Evolutionary conservation across 2,329 filamentous ascomycete species (phyloP).

Genomic region (Exophiala sp.): DNA sequence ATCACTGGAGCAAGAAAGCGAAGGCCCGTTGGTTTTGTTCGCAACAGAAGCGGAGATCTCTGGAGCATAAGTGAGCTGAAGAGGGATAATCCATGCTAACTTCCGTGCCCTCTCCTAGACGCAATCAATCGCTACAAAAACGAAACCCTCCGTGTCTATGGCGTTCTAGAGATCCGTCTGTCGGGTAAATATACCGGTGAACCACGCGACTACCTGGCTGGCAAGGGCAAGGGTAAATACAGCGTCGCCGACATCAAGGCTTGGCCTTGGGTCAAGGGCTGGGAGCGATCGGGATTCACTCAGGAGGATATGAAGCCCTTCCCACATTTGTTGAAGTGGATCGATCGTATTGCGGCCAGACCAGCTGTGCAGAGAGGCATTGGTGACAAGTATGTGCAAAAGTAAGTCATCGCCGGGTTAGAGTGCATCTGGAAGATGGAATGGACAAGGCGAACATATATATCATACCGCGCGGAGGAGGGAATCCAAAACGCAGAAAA

Average conservation of each 20-base stretch:
- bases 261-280: conserved; percentile 48
- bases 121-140: conserved; percentile 49
- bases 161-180: conserved; percentile 52
- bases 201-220: conserved; percentile 48
- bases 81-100: conserved; percentile 11
- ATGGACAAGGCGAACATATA: too few species aligned
- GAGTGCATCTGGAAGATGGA: too few species aligned
- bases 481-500: too few species aligned
- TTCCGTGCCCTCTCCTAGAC: conserved; percentile 28
- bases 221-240: conserved; percentile 51
- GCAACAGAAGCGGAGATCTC: too few species aligned
- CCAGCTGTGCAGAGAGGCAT: conserved; percentile 46
- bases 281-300: conserved; percentile 41
- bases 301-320: conserved; percentile 47
- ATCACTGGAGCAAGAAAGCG: too few species aligned
- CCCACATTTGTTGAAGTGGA: conserved; percentile 50
- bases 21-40: too few species aligned
- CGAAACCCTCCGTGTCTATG: conserved; percentile 48
- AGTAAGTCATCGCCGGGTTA: conserved; percentile 27
- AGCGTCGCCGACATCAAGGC: conserved; percentile 49
- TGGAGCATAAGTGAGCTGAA: too few species aligned
- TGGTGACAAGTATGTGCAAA: conserved; percentile 35
- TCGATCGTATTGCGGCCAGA: conserved; percentile 46
- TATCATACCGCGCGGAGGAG: too few species aligned
- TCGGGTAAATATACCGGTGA: conserved; percentile 48